Evolutionary conservation across 2,329 filamentous ascomycete genomes (phyloP).

Genomic region (Colletotrichum paranaense): DNA sequence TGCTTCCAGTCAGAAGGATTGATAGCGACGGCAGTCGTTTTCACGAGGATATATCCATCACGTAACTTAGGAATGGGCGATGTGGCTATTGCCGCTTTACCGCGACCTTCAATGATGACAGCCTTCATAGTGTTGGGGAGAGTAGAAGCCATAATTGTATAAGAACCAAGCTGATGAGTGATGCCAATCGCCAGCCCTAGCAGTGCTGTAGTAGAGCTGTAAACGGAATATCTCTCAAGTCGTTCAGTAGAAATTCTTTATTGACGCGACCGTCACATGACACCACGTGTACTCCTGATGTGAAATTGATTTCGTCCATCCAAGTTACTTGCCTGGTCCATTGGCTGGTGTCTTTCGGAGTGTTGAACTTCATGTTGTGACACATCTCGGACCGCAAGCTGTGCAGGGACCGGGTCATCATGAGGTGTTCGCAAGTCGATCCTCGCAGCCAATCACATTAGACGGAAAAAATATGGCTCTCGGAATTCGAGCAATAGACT

Average conservation of each 20-base stretch:
- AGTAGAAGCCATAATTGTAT: not conserved
- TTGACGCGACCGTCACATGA: not conserved
- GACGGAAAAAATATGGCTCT: not conserved
- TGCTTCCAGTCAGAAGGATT: conserved; percentile 51
- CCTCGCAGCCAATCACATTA: not conserved
- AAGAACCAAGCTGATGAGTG: too few species aligned
- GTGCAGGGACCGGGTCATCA: not conserved
- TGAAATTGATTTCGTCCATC: not conserved
- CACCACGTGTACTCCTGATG: not conserved
- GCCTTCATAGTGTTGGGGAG: conserved; percentile 9
- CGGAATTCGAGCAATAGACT: conserved; percentile 1
- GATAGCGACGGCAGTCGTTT: conserved; percentile 47
- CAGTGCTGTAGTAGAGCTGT: not conserved
- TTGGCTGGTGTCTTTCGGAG: not conserved
- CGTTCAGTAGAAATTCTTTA: not conserved
- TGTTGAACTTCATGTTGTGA: not conserved
- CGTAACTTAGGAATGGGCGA: conserved; percentile 11
- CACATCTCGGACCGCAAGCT: not conserved
- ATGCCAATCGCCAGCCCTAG: too few species aligned
- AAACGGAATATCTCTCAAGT: not conserved
- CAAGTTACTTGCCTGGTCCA: not conserved
- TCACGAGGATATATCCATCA: conserved; percentile 46
- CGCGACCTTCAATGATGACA: conserved; percentile 12
- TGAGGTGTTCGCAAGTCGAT: not conserved
- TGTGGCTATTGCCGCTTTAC: conserved; percentile 14